Evolutionary conservation across 805 yeast genomes (phyloP), one percentile per base, ranked within the genome.

Genomic region (Saccharomycopsis fibuligera): DNA sequence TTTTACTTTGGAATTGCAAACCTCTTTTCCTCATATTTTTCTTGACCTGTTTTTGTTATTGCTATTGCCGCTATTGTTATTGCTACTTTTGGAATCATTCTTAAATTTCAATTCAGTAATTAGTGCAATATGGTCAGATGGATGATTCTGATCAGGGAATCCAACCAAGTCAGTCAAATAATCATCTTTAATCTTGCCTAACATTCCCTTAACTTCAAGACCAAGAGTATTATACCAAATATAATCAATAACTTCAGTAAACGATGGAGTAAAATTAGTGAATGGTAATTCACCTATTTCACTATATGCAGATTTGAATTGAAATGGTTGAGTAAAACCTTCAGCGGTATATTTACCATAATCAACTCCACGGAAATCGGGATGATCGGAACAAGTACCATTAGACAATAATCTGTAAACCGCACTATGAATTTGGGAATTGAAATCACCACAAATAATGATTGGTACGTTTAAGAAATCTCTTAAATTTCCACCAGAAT

Each of bases 41-140:
- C 66, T 60, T 3, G 65, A 59, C 38, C 53, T 44, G 24, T 48
- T 44, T 24, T 45, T 47, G 24, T 41, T 49, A 2, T 24, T 25
- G 35, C 33, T 46, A 16, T 60, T 49, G 54, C 61, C 56, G 40
- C 58, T 58, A 24, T 12, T 35, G n/a, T 29, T 29, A 19, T 42
- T 42, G n/a, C 30, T 30, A 21, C 25, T 23, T 14, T 60, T 58
- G 42, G 63, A 58, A 30, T 23, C 41, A 58, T 77, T 80, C 60
- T 76, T 78, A 60, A 89, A 78, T 59, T 81, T 86, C 60, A 91
- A 83, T 62, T 82, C 80, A 17, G 90, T 74, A 48, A 88, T 76
- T 54, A 91, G 69, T n/a, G 96, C 90, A 59, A 91, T 77, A 67
- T 91, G 98, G 66, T 91, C 98, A 43, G 96, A 86, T 22, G 98